Base-by-base conservation (phyloP, 2,329 filamentous ascomycete genomes). In the Coleophoma eucalyptorum region DNA sequence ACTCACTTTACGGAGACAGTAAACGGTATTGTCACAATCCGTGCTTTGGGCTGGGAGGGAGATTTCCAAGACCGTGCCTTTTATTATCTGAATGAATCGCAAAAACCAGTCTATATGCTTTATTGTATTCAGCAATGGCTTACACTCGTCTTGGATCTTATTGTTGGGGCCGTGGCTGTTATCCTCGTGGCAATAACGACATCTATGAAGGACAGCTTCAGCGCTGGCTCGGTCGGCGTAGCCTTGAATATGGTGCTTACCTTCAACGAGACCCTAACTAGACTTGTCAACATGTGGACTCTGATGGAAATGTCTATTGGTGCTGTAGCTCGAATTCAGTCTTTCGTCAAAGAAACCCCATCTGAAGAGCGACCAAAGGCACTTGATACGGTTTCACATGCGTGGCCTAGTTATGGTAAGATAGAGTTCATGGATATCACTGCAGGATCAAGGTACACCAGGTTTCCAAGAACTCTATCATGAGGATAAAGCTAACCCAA, bases 251-350 rank as follows among this genome's bases (percentile, higher is more conserved):
- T 74, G 40, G 73, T 68, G 45, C 69, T 83, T 16, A 32, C 48
- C 60, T 72, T 16, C 62, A 81, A 20, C 69, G 81, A 10, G 62
- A 66, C 1, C 48, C 58, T 43, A 67, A 65, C 18, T 72, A 70
- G 43, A 5, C 12, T 57, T 13, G 46, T 56, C 21, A 46, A 37
- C 11, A 20, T 32, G 13, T 83, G 78, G 78, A 81, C 79, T 0
- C 70, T 71, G 41, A 65, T 83, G 11, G 80, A 83, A 55, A 83
- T 78, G 0, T 72, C 74, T 42, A 74, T 83, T 43, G 79, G 80
- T 11, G 78, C 78, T 12, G 72, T 84, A 10, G 69, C 74, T 6
- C 71, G 80, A 26, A 71, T 82, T 55, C 77, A 76, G 60, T 69
- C 13, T 15, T 38, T 38, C 6, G 35, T n/a, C 13, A 38, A 15